Evolutionary conservation across 164 flowering plant species (phyloP), one percentile per base, ranked within the genome.

Genomic region (Kingdonia uniflora): DNA sequence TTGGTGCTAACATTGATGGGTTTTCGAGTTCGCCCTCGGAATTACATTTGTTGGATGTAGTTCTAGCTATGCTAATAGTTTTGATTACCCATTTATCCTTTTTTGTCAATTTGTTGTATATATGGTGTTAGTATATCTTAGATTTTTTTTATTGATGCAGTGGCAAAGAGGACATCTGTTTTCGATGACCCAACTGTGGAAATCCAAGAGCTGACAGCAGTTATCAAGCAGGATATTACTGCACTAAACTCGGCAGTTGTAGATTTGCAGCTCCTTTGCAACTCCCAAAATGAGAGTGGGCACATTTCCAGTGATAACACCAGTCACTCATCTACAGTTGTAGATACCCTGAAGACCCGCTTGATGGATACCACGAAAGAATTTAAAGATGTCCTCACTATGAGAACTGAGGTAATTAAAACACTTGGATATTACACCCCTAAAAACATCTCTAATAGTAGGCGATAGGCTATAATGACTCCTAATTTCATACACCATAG

Each of bases 131-230:
- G n/a, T n/a, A n/a, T n/a, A n/a, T n/a, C n/a, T n/a, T n/a, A n/a
- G n/a, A n/a, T n/a, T n/a, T 21, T 59, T 57, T 6, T 49, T 54
- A 12, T 14, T 26, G 17, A 17, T 66, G 17, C 79, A 94, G 99
- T 94, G 97, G 99, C 99, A 62, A 89, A 94, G 74, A 76, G 92
- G 57, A 94, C 95, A 26, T 87, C 96, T n/a, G 90, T 81, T 44
- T 94, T 89, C 76, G 96, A 89, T 67, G 99, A 94, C 63, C 99
- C 99, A 47, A 81, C 90, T 3, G 46, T 71, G 64, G 99, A 94
- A 73, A 94, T 94, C 58, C 96, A 94, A 61, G 99, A 94, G 69
- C 65, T 94, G 51, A 94, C 99, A 16, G 79, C 95, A 24, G 84
- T 94, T 20, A 85, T 89, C 55, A 94, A 94, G 79, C 97, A 94